Percentiles rank a stretch among this genome's conserved stretches.
Conservation (phyloP, 768 basidiomycete genomes). For the Mycena kentingensis region DNA sequence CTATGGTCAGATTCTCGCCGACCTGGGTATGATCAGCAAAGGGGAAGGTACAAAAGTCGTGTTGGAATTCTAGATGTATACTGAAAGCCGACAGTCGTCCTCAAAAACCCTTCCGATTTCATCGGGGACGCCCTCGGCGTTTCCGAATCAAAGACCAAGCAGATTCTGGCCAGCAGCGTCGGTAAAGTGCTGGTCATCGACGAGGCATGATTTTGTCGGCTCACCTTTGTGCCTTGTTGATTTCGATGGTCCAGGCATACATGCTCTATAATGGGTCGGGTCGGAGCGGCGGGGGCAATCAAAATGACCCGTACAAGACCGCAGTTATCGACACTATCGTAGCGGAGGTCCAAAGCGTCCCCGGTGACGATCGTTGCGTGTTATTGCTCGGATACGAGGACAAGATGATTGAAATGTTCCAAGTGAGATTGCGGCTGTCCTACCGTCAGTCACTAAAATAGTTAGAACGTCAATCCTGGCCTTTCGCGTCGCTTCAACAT, state of each 20-base stretch:
- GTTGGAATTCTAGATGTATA: conserved; percentile 1
- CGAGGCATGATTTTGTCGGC: conserved; percentile 46
- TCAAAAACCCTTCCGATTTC: conserved; percentile 72
- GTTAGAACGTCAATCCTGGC: conserved; percentile 70
- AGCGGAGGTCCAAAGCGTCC: conserved; percentile 68
- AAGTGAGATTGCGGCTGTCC: conserved; percentile 46
- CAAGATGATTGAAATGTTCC: conserved; percentile 75
- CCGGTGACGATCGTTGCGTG: conserved; percentile 72
- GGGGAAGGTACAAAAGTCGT: conserved; percentile 57
- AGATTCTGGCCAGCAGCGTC: conserved; percentile 55
- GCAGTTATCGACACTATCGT: conserved; percentile 76
- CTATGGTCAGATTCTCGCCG: conserved; percentile 64
- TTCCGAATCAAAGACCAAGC: conserved; percentile 67
- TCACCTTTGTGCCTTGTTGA: not conserved
- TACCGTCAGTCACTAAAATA: not conserved
- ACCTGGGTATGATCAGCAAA: conserved; percentile 66
- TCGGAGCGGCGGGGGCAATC: conserved; percentile 26
- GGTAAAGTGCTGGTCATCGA: conserved; percentile 75
- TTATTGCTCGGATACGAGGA: conserved; percentile 65
- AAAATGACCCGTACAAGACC: conserved; percentile 57
- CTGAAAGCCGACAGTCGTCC: conserved; percentile 44
- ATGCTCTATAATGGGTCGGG: conserved; percentile 59
- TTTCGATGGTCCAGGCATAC: conserved; percentile 51
- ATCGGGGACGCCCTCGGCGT: conserved; percentile 59
- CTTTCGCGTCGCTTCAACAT: conserved; percentile 66